phyloP scores from a whole-genome alignment of 2,329 filamentous ascomycete species.

The Stylonectria norvegica region DNA sequence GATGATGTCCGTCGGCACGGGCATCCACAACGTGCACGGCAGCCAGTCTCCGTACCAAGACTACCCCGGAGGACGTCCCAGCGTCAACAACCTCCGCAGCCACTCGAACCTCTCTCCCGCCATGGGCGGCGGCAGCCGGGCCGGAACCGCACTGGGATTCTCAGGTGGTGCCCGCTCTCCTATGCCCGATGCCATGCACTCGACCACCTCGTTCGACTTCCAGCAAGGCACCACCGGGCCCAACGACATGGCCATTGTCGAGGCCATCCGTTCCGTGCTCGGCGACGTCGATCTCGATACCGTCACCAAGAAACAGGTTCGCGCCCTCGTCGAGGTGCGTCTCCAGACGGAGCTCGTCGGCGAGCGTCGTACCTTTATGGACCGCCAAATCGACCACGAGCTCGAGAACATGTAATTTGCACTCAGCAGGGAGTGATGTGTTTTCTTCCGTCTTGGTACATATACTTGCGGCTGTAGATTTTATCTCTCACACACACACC shows the following conservation, averaged over 20 bases:
- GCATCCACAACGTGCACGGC: slow-evolving; percentile 43
- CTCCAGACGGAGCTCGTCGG: slow-evolving; percentile 84
- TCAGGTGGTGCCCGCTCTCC: slow-evolving; percentile 46
- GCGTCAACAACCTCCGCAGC: slow-evolving; percentile 57
- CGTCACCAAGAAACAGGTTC: slow-evolving; percentile 97
- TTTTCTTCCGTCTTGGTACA: slow-evolving; percentile 21
- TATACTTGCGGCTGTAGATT: slow-evolving; percentile 8
- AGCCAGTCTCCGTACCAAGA: slow-evolving; percentile 59
- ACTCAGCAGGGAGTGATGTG: neutral
- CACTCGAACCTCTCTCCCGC: slow-evolving; percentile 47
- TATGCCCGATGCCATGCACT: slow-evolving; percentile 46
- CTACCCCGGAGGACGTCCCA: slow-evolving; percentile 50
- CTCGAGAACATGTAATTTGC: slow-evolving; percentile 78
- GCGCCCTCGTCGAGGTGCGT: slow-evolving; percentile 87
- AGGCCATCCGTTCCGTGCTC: slow-evolving; percentile 79
- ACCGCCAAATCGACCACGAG: slow-evolving; percentile 89
- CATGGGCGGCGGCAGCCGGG: slow-evolving; percentile 35
- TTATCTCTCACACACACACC: neutral
- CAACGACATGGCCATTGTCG: slow-evolving; percentile 75
- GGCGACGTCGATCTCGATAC: slow-evolving; percentile 88
- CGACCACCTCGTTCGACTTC: slow-evolving; percentile 57
- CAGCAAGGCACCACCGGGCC: slow-evolving; percentile 61
- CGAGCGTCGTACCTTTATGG: slow-evolving; percentile 84
- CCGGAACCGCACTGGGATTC: slow-evolving; percentile 48
- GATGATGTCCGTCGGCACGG: slow-evolving; percentile 62